Conservation (phyloP, 805 yeast species). For the Schizosaccharomyces japonicus region DNA sequence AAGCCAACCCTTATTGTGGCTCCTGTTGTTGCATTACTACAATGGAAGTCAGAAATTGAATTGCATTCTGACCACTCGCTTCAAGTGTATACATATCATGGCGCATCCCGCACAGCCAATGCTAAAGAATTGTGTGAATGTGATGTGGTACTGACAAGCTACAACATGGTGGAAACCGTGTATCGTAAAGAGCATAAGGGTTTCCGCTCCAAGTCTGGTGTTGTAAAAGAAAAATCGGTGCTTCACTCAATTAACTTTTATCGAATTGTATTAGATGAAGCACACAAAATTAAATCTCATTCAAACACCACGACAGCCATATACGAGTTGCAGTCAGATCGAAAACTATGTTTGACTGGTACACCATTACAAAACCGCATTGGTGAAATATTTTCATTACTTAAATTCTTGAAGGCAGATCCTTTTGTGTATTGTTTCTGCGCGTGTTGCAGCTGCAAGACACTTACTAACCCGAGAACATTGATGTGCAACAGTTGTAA, state of each 20-base stretch:
- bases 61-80: conserved; percentile 53
- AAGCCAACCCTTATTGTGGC: conserved; percentile 76
- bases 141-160: conserved; percentile 67
- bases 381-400: conserved; percentile 84
- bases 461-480: conserved; percentile 26
- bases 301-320: conserved; percentile 88
- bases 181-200: conserved; percentile 67
- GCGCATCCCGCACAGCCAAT: conserved; percentile 21
- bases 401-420: conserved; percentile 55
- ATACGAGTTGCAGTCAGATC: conserved; percentile 40
- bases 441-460: conserved; percentile 66
- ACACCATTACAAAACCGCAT: conserved; percentile 90
- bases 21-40: conserved; percentile 95
- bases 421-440: conserved; percentile 83
- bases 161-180: conserved; percentile 65
- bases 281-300: conserved; percentile 89
- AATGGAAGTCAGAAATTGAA: conserved; percentile 84
- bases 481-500: conserved; percentile 77
- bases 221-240: conserved; percentile 49
- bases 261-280: conserved; percentile 80
- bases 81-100: conserved; percentile 57
- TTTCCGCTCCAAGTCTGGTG: conserved; percentile 44
- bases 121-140: conserved; percentile 29
- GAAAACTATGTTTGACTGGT: conserved; percentile 81
- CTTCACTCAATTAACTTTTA: conserved; percentile 56